phyloP scores from a whole-genome alignment of 352 stramenopile species.

The Pythium angustatum region DNA sequence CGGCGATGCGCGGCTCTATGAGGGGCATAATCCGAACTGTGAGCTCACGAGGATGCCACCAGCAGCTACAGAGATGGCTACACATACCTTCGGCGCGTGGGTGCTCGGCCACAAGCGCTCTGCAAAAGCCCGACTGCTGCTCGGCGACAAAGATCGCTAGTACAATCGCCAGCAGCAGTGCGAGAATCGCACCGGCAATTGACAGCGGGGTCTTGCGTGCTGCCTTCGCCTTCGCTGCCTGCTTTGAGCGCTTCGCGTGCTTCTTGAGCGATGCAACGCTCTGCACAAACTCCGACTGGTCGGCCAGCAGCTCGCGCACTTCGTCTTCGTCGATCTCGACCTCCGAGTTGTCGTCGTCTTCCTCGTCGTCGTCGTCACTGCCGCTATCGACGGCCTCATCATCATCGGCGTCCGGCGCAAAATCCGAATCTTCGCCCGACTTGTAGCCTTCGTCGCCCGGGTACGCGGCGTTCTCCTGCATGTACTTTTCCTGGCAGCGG shows the following conservation, averaged over 20 bases:
- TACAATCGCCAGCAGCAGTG: slow-evolving; percentile 43
- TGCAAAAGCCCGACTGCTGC: slow-evolving; percentile 27
- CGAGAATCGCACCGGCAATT: slow-evolving; percentile 36
- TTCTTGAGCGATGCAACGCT: slow-evolving; percentile 36
- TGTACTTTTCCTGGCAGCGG: slow-evolving; percentile 41
- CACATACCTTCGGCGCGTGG: slow-evolving; percentile 25
- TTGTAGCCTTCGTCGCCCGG: slow-evolving; percentile 46
- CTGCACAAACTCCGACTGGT: slow-evolving; percentile 23
- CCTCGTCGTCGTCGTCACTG: slow-evolving; percentile 26
- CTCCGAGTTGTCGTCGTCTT: slow-evolving; percentile 39
- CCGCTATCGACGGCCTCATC: slow-evolving; percentile 31
- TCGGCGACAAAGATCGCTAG: slow-evolving; percentile 49
- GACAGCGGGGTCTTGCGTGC: slow-evolving; percentile 26
- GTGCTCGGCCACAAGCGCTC: slow-evolving; percentile 10
- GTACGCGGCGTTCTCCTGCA: slow-evolving; percentile 33
- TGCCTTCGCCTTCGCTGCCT: slow-evolving; percentile 15
- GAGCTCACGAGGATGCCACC: neutral
- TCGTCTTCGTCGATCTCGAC: slow-evolving; percentile 54
- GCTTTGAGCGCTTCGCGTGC: slow-evolving; percentile 42
- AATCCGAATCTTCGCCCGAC: slow-evolving; percentile 67
- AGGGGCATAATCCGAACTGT: neutral
- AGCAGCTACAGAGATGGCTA: neutral
- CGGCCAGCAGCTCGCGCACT: slow-evolving; percentile 23
- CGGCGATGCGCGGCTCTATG: slow-evolving; percentile 11
- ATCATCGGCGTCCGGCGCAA: slow-evolving; percentile 41